Base-by-base conservation (phyloP, 106 monocot species). In the Vanilla planifolia region DNA sequence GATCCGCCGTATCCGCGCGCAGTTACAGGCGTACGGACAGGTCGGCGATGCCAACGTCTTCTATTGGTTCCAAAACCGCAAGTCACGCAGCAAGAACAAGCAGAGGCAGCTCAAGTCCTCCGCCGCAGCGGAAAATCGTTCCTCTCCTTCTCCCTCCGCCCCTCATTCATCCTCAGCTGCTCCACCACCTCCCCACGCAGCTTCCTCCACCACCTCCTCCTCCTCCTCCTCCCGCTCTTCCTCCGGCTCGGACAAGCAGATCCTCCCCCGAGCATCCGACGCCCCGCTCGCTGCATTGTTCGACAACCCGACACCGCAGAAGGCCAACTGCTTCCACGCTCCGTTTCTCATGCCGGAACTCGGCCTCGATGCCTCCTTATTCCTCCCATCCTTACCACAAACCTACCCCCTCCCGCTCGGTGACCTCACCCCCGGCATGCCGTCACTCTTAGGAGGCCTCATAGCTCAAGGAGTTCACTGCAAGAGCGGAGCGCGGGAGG, bases 41-140 rank as follows among this genome's bases (percentile, higher is more conserved):
- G 89, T 95, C 45, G 95, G 90, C 59, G 95, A 95, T 60, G 95
- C 95, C 72, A 95, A 95, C 69, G 95, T 95, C 68, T 95, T 95
- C 86, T 95, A 95, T 73, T 95, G 95, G 95, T 95, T 89, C 51
- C 88, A 89, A 62, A 89, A 89, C 68, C 79, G 88, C 23, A 89
- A 89, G 66, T 89, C 88, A 22, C 70, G 88, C 15, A 89, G 80
- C 77, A 89, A 89, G 67, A 76, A 83, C 74, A 89, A 89, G 68
- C 83, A 77, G 51, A 79, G 88, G 68, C 76, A 77, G 39, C 77
- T 74, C 62, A 79, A 74, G 34, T 57, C 76, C 15, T 14, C 47
- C 24, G 4, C 42, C 16, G 19, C 59, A 5, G 13, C 61, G 10
- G 4, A 30, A 33, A n/a, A 47, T 10, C 22, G 44, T 5, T 1